Evolutionary conservation across 106 monocot genomes (phyloP).

Genomic region (Agapanthus africanus): DNA sequence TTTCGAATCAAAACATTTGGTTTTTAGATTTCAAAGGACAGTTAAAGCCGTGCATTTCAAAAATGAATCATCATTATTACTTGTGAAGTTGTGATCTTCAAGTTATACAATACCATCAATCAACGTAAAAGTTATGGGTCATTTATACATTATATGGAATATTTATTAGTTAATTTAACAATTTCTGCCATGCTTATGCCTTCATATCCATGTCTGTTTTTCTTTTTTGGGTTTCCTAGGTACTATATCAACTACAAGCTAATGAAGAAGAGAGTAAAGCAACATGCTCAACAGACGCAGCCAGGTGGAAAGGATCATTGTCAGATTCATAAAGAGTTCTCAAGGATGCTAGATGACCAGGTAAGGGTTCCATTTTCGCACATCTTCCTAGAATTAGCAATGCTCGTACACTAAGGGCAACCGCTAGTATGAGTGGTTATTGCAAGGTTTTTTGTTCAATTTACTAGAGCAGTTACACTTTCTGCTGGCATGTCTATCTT

Average conservation of each 20-base stretch:
- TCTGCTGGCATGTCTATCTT: too few relatives aligned
- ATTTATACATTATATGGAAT: not conserved
- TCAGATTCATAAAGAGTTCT: constrained; percentile 74
- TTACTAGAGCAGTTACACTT: not conserved
- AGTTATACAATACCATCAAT: not conserved
- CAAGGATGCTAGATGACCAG: constrained; percentile 89
- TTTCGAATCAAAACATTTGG: not conserved
- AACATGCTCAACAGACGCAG: constrained; percentile 46
- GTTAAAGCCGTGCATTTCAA: not conserved
- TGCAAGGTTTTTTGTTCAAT: not conserved
- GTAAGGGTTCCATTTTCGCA: constrained; percentile 11
- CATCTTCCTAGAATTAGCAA: not conserved
- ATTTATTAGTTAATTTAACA: not conserved
- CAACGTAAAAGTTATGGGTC: not conserved
- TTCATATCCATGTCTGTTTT: not conserved
- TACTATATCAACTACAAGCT: constrained; percentile 97
- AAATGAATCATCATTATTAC: not conserved
- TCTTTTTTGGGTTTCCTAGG: constrained; percentile 15
- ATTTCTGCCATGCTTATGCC: not conserved
- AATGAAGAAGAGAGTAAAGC: constrained; percentile 92
- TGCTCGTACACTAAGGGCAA: too few relatives aligned
- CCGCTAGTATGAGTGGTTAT: not conserved
- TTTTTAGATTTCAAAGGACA: not conserved
- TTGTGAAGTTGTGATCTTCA: not conserved
- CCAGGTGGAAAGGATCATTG: constrained; percentile 42